Conservation (phyloP, 495 filamentous ascomycete genomes). For the Letharia lupina region DNA sequence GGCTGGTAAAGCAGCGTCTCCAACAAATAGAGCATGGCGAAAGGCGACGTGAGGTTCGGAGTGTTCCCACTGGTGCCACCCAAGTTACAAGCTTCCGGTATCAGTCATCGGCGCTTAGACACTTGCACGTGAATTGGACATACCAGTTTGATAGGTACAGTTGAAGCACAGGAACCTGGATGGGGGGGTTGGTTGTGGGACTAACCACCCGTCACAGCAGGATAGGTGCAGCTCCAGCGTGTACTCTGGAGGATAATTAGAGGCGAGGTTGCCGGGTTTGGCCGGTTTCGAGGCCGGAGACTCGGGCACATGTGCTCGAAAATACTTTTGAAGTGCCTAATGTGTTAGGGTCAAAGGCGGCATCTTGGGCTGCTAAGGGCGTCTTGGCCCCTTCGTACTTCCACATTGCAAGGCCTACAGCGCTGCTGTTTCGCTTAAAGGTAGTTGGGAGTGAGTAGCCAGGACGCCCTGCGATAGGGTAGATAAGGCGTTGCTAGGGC, state of each 20-base stretch:
- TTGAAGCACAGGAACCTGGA: background rate
- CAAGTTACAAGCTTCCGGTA: too few relatives aligned
- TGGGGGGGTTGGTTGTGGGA: background rate
- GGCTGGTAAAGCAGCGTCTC: too few relatives aligned
- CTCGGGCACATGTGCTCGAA: background rate
- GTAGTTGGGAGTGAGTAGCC: background rate
- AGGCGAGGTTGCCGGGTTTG: background rate
- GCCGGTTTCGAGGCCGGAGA: background rate
- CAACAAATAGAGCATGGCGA: too few relatives aligned
- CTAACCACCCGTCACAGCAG: background rate
- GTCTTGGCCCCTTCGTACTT: background rate
- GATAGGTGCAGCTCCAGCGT: background rate
- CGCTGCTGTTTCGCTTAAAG: background rate
- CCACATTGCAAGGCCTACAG: background rate
- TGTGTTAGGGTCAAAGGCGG: background rate
- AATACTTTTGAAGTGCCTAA: background rate
- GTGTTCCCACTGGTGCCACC: too few relatives aligned
- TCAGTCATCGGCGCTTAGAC: too few relatives aligned
- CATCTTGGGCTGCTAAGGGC: background rate
- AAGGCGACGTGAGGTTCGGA: too few relatives aligned
- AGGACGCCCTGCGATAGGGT: constrained; percentile 12
- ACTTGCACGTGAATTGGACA: too few relatives aligned
- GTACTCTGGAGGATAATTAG: background rate
- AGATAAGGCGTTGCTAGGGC: constrained; percentile 6
- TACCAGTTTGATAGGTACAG: too few relatives aligned